These are phyloP conservation scores for Taiozyma sp. DNA, from an alignment of 1,139 yeast genomes.

Conservation along the genomic window DNA sequence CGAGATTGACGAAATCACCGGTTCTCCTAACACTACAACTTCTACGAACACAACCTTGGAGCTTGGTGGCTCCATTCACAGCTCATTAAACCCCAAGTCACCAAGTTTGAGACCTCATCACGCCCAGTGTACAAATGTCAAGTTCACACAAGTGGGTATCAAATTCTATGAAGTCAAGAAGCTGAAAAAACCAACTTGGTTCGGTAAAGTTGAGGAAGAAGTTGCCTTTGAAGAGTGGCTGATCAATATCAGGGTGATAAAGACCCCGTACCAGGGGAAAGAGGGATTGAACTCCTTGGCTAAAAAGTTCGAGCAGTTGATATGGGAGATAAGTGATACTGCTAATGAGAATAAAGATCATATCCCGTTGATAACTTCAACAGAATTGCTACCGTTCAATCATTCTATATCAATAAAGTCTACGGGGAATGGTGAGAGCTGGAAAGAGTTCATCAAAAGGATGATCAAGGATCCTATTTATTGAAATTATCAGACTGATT, in stretches of 20 bases:
- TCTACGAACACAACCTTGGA: slow-evolving; percentile 2
- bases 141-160: slow-evolving; percentile 26
- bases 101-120: slow-evolving; percentile 8
- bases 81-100: slow-evolving; percentile 6
- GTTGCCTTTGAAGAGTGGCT: slow-evolving; percentile 49
- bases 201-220: slow-evolving; percentile 35
- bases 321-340: slow-evolving; percentile 44
- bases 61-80: slow-evolving; percentile 1
- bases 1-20: slow-evolving; percentile 5
- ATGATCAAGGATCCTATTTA: slow-evolving; percentile 18
- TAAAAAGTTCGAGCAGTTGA: slow-evolving; percentile 8
- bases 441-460: slow-evolving; percentile 23
- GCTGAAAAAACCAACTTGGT: slow-evolving; percentile 33
- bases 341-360: slow-evolving; percentile 58
- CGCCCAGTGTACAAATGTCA: slow-evolving; percentile 7
- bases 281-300: slow-evolving; percentile 7
- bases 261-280: slow-evolving; percentile 5
- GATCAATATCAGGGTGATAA: slow-evolving; percentile 30
- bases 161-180: slow-evolving; percentile 31
- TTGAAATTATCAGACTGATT: not conserved
- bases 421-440: slow-evolving; percentile 14
- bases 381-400: slow-evolving; percentile 67
- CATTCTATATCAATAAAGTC: slow-evolving; percentile 37
- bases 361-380: slow-evolving; percentile 69
- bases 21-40: slow-evolving; percentile 5